Evolutionary conservation across 208 protist species (phyloP), one percentile per base, ranked within the genome.

Genomic region (Borovskyia barvae): DNA sequence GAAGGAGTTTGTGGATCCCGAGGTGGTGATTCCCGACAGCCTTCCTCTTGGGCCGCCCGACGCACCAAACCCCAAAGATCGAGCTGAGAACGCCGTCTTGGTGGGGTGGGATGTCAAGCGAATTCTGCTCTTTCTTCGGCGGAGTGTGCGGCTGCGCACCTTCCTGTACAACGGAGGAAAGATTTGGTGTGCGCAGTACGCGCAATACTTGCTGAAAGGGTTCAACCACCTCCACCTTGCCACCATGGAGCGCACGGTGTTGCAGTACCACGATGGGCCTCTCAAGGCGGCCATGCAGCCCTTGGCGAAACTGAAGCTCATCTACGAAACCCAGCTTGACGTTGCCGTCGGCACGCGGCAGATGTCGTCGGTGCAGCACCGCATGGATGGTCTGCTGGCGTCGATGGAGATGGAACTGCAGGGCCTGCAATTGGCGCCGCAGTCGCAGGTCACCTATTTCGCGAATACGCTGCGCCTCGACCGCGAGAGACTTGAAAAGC

Each of bases 121-220:
- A 5, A 80, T 80, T 36, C 61, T 95, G 11, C 74, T 95, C 25
- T 92, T 93, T 52, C 78, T 95, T 6, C 88, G 85, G 30, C 49
- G 75, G 2, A 91, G 82, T 39, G 49, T 51, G 49, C 73, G 55
- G 56, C 62, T 95, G 40, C 74, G 68, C 14, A 47, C 74, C 28
- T 92, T 95, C 56, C 60, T 95, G 35, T 67, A 62, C 61, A 92
- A 88, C 49, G 89, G 89, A 7, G 89, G 85, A 26, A 69, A 77
- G 30, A 78, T 95, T 22, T 97, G 92, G 90, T 95, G 90, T 58
- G 85, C 86, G 39, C 91, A 95, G 75, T 96, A 96, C 71, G 90
- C 90, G 4, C 87, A 97, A 82, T 97, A 96, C 75, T 75, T 97
- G 11, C 58, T 95, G 36, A 81, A 80, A 32, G 91, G 91, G 14